These are phyloP conservation scores for Penicillium glabrum DNA, from an alignment of 2,329 filamentous ascomycete genomes.

Conservation along the genomic window DNA sequence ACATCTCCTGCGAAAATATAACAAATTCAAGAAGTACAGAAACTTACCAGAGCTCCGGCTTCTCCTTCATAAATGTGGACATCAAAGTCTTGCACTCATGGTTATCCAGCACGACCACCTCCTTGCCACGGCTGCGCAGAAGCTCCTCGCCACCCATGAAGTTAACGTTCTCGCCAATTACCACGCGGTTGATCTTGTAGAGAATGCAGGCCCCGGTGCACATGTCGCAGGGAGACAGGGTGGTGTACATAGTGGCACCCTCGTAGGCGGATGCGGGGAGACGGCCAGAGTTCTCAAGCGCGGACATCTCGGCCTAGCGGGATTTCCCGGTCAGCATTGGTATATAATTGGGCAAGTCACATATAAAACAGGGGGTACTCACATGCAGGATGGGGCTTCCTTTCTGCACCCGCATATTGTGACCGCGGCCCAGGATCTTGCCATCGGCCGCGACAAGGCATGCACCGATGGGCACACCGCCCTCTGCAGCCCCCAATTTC, in stretches of 20 bases:
- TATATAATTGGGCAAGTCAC: not conserved
- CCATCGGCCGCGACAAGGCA: constrained; percentile 68
- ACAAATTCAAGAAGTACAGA: constrained; percentile 4
- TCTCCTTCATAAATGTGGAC: constrained; percentile 69
- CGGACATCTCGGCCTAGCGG: constrained; percentile 69
- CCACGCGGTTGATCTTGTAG: constrained; percentile 71
- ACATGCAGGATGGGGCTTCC: constrained; percentile 71
- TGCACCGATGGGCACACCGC: constrained; percentile 60
- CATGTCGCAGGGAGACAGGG: constrained; percentile 78
- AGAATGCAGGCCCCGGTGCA: constrained; percentile 76
- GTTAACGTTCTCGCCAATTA: constrained; percentile 75
- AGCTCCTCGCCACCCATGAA: constrained; percentile 73
- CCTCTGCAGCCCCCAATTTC: constrained; percentile 54
- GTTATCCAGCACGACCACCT: constrained; percentile 70
- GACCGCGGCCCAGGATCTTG: constrained; percentile 68
- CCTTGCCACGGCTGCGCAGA: constrained; percentile 65
- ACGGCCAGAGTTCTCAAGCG: constrained; percentile 72
- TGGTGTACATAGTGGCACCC: constrained; percentile 80
- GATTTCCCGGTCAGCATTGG: not conserved
- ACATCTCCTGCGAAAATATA: not conserved
- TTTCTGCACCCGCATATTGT: constrained; percentile 75
- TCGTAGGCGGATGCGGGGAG: constrained; percentile 68
- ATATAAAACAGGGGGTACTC: constrained; percentile 25
- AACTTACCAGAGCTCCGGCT: constrained; percentile 68
- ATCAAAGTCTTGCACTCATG: constrained; percentile 67